Evolutionary conservation across 495 filamentous ascomycete genomes (phyloP).

Genomic region (Penicillium herquei): DNA sequence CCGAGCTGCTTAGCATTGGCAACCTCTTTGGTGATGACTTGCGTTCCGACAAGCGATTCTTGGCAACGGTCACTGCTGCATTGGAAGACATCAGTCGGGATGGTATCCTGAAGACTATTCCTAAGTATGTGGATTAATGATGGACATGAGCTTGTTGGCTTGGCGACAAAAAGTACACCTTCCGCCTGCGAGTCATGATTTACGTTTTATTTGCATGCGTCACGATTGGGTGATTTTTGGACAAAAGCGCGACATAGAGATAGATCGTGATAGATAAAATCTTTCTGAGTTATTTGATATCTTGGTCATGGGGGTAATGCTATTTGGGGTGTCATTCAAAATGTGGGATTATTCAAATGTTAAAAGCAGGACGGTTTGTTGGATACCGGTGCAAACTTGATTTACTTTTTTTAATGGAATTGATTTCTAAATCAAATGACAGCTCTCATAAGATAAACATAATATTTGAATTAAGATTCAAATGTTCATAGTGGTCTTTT

Average conservation of each 20-base stretch:
- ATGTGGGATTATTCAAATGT: too few species aligned
- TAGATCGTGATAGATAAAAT: not conserved
- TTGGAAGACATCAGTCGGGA: conserved; percentile 44
- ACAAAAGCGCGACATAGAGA: not conserved
- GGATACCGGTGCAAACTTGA: too few species aligned
- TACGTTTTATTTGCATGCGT: not conserved
- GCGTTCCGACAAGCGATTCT: conserved; percentile 39
- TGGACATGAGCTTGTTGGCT: not conserved
- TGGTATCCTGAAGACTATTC: conserved; percentile 42
- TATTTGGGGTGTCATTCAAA: too few species aligned
- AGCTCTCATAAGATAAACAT: too few species aligned
- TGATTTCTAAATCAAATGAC: too few species aligned
- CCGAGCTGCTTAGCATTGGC: conserved; percentile 38
- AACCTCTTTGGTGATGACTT: conserved; percentile 48
- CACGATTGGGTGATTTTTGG: not conserved
- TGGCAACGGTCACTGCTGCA: conserved; percentile 35
- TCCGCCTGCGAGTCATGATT: not conserved
- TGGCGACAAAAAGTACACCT: not conserved
- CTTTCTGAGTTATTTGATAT: too few species aligned
- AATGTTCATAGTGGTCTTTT: too few species aligned
- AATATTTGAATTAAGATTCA: too few species aligned
- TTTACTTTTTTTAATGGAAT: too few species aligned
- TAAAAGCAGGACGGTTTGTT: too few species aligned
- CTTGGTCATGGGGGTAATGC: too few species aligned
- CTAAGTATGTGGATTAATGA: conserved; percentile 41